Base-by-base conservation (phyloP, 768 basidiomycete genomes). In the Mycena indigotica region DNA sequence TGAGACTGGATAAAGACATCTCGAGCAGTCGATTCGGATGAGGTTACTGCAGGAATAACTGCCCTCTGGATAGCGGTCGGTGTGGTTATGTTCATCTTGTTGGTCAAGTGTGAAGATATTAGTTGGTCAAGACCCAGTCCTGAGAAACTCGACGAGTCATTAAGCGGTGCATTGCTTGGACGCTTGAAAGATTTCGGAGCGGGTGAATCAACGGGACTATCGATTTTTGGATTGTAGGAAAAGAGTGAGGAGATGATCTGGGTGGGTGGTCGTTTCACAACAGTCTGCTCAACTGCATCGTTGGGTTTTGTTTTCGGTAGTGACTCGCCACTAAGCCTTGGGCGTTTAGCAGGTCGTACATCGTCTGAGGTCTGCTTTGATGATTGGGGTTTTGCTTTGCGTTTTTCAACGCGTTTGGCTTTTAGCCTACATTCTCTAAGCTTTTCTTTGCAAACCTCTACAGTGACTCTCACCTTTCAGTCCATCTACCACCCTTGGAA, bases 1-100 rank as follows among this genome's bases (percentile, higher is more conserved):
- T 98, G 95, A 13, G 94, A 92, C 72, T 97, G 95, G 55, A 98
- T 91, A 72, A 97, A 95, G 15, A 91, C 84, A 72, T 96, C 94
- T 57, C 89, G 79, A 49, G 76, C 75, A 48, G 65, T 60, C 58
- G 72, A 73, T 60, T 70, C 75, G 6, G 72, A 65, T 35, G 70
- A 73, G 24, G 78, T 69, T 51, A 74, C 74, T 29, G 78, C 68
- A 3, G 91, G 80, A 40, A 98, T 79, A n/a, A 87, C 80, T 6
- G 88, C 85, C 57, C 89, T 82, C 72, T 98, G 96, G 59, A 97
- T 93, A 10, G 91, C 86, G 0, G 96, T 98, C 3, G 96, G 96
- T 63, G 88, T 90, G 12, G 79, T 71, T 40, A 98, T 92, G 29
- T 77, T 76, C 85, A 97, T 87, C 75, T 94, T 98, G 21, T 71